Evolutionary conservation across 768 basidiomycete species (phyloP), one percentile per base, ranked within the genome.

Genomic region (Trametes sanguinea): DNA sequence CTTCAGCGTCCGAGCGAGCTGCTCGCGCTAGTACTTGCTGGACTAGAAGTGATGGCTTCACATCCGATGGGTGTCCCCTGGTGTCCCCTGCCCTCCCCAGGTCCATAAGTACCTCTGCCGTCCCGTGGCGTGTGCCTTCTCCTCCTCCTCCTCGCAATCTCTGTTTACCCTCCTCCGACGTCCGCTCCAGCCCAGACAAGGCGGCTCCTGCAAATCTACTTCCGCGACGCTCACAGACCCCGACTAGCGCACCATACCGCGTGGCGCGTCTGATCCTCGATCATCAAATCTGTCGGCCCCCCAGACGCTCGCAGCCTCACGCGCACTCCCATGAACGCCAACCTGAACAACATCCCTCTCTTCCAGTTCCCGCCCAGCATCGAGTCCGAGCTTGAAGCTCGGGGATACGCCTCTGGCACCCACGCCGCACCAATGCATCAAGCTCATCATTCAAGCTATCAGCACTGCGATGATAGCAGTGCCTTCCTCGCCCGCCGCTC

Each of bases 341-440:
- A 51, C 51, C 10, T 40, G 14, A 44, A 35, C 9, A 56, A 35
- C 61, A 57, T 62, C 51, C 61, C 61, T 11, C 61, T 62, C 55
- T 62, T 62, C 61, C 55, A 62, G 51, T 62, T 62, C 32, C 61
- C 61, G 13, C 61, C 61, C 14, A 37, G 50, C 16, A 54, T 62
- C 61, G 61, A 62, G 55, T 17, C 50, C 44, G 50, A 56, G 43
- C 29, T 52, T 22, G 35, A 1, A 10, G 40, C 55, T 5, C 39
- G 30, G 4, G 40, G 48, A n/a, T 14, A 33, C 42, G 30, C 50
- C 4, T 32, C 16, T 16, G 6, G 16, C 27, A 37, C 33, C 2
- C 55, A 22, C 13, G 33, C 50, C 10, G 37, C 37, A 39, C 7
- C 17, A 40, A 37, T 37, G 35, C 35, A 37, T 1, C 35, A 37